A percentile compares a stretch with the other conserved stretches of the same genome.
These are phyloP conservation scores for grape (Vitis vinifera) DNA, from an alignment of 164 flowering plant species.

Conservation along the genomic window DNA sequence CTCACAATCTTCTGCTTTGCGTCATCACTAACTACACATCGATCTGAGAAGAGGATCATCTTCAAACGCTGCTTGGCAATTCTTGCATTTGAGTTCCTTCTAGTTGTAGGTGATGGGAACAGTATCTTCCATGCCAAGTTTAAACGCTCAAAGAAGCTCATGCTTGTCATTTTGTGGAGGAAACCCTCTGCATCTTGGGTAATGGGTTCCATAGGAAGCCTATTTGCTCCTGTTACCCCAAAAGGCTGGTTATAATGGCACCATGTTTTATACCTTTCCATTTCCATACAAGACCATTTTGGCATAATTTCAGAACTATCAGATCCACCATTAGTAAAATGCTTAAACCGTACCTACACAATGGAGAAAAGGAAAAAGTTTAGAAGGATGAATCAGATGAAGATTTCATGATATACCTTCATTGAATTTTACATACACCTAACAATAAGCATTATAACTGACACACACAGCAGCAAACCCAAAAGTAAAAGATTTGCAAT, in stretches of 20 bases:
- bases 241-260: conserved; percentile 32
- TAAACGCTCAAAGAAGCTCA: conserved; percentile 86
- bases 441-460: too few species aligned
- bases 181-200: conserved; percentile 67
- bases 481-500: too few species aligned
- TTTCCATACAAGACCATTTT: conserved; percentile 31
- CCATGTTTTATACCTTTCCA: conserved; percentile 19
- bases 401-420: too few species aligned
- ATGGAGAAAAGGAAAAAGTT: too few species aligned
- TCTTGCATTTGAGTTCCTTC: conserved; percentile 73
- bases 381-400: too few species aligned
- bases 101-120: conserved; percentile 60
- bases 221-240: conserved; percentile 33
- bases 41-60: conserved; percentile 97
- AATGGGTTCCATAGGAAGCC: conserved; percentile 36
- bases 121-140: conserved; percentile 92
- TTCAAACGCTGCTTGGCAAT: conserved; percentile 94
- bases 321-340: conserved; percentile 28
- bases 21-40: conserved; percentile 95
- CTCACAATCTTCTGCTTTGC: conserved; percentile 85
- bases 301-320: conserved; percentile 23
- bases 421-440: too few species aligned
- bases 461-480: too few species aligned
- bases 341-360: not conserved
- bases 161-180: conserved; percentile 64